These are phyloP conservation scores for Tylopilus vinaceipallidus DNA, from an alignment of 768 basidiomycete species.

Conservation along the genomic window DNA sequence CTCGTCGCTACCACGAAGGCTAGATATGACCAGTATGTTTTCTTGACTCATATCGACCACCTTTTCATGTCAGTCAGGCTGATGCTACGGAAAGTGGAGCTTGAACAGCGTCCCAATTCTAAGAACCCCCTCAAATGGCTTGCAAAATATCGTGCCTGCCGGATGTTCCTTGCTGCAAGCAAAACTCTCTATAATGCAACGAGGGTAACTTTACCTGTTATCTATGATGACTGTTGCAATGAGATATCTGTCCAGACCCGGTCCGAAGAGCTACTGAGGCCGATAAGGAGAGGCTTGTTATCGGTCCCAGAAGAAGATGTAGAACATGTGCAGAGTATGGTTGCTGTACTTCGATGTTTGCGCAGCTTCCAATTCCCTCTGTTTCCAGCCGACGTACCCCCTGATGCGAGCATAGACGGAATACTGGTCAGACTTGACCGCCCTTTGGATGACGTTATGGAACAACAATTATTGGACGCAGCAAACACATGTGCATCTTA, in stretches of 20 bases:
- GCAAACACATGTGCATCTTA: background rate
- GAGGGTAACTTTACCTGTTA: background rate
- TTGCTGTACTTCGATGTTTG: background rate
- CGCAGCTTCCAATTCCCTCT: background rate
- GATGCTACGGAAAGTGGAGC: background rate
- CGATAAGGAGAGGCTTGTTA: background rate
- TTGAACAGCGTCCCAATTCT: conserved; percentile 1
- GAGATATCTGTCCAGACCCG: background rate
- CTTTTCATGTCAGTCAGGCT: background rate
- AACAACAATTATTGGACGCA: conserved; percentile 1
- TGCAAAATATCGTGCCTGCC: conserved; percentile 4
- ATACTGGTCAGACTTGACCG: conserved; percentile 8
- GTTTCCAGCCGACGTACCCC: background rate
- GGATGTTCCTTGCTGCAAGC: conserved; percentile 3
- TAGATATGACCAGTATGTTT: conserved; percentile 5
- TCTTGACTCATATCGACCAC: background rate
- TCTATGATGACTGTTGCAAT: background rate
- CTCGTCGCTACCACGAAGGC: background rate
- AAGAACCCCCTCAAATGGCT: conserved; percentile 1
- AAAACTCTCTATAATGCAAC: background rate
- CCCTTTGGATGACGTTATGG: conserved; percentile 5
- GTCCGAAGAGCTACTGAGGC: conserved; percentile 8
- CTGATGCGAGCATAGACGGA: background rate
- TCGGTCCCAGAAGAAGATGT: conserved; percentile 2
- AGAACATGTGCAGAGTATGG: background rate